Evolutionary conservation across 306 rosid genomes (phyloP), one percentile per base, ranked within the genome.

Genomic region (Medicago truncatula): DNA sequence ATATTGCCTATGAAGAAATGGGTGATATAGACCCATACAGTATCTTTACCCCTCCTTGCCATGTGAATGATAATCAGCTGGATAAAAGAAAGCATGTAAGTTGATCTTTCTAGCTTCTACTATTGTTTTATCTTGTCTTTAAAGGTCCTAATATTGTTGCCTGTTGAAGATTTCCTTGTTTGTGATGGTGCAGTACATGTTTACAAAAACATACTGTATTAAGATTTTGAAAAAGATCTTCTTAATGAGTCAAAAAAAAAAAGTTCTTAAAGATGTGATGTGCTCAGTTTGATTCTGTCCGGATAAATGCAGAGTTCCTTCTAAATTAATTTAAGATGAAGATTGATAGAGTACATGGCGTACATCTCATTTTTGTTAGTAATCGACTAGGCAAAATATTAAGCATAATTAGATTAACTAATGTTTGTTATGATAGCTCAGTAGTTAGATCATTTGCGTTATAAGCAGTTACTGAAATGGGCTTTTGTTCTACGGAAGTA

Each of bases 11-110:
- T 75, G 41, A 78, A 38, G 98, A 94, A 78, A 38, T 85, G 7
- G 98, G 98, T 52, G 71, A 86, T 74, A 83, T 93, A 82, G 98
- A 91, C 73, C 89, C 78, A 4, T 91, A 93, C 84, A 93, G 98
- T 87, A 86, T 93, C 75, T 93, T 49, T 81, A 87, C 98, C 72
- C 86, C 90, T 52, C 1, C 83, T 1, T 91, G 98, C 87, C 47
- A 81, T 68, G 86, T 80, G 43, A 82, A 77, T 46, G 71, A 21
- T 20, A 85, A 74, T 75, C 81, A 80, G 75, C 83, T 79, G 41
- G 70, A 63, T 79, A 89, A 84, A 84, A 87, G 89, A 86, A 83
- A 75, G 83, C 87, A 75, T 52, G 98, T 93, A 63, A 89, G 96
- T 85, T 52, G 6, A 38, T 28, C 46, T 58, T 41, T 70, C 62